Evolutionary conservation across 1,284 basidiomycete genomes (phyloP).

Genomic region (Tilletia walkeri): DNA sequence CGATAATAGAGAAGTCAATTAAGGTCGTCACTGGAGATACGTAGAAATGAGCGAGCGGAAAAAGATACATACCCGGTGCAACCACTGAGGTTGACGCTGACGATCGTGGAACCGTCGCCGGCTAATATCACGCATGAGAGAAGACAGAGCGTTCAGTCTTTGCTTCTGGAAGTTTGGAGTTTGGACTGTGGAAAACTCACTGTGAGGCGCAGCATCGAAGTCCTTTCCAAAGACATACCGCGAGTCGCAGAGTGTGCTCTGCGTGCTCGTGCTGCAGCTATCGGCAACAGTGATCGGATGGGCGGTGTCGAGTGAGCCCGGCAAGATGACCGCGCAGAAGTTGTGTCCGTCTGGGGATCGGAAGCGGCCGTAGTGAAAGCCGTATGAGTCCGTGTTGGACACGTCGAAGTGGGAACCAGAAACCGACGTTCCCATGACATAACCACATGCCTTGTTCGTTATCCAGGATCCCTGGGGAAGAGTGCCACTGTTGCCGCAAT

Average conservation of each 20-base stretch:
- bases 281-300: slow-evolving; percentile 6
- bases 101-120: not conserved
- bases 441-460: not conserved
- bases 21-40: not conserved
- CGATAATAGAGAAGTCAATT: not conserved
- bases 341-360: not conserved
- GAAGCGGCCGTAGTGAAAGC: slow-evolving; percentile 10
- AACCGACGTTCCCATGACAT: not conserved
- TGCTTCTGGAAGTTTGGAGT: not conserved
- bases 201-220: slow-evolving; percentile 4
- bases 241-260: not conserved
- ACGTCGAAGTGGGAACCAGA: not conserved
- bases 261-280: not conserved
- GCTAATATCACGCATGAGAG: not conserved
- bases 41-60: not conserved
- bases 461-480: slow-evolving; percentile 1
- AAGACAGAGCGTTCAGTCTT: not conserved
- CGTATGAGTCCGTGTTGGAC: slow-evolving; percentile 1
- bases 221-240: slow-evolving; percentile 2
- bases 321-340: slow-evolving; percentile 8
- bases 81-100: not conserved
- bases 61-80: not conserved
- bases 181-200: not conserved
- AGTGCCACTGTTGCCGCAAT: not conserved
- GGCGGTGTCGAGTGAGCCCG: slow-evolving; percentile 11